Evolutionary conservation across 2,329 filamentous ascomycete genomes (phyloP), one percentile per base, ranked within the genome.

Genomic region (Cytospora paraplurivora): DNA sequence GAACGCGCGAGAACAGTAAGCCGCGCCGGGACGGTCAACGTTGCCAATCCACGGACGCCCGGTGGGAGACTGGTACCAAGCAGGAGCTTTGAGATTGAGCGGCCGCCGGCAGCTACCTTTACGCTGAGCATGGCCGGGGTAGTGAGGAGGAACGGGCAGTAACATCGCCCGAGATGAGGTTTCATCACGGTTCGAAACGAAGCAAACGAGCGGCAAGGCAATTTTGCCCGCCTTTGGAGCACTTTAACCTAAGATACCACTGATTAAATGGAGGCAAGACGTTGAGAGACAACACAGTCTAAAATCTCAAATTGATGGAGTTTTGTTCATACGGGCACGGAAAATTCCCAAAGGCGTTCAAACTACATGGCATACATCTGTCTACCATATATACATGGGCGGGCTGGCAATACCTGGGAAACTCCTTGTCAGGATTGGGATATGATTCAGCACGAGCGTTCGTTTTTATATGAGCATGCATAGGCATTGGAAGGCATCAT

Each of bases 21-120:
- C 41, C 77, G 84, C 15, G 76, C 76, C 1, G 84, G 84, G 0
- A 77, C 84, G 1, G 84, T 87, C 52, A 86, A 86, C 62, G 82
- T 87, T 1, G 80, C 78, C 0, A 83, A 86, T 62, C 84, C 84
- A 1, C 75, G 81, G 51, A 86, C 83, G 0, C 84, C 84, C 0
- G 83, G 83, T 4, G 79, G 78, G 0, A 75, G 82, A 15, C 71
- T 80, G 21, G 80, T 85, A 62, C 81, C 83, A 1, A 86, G 84
- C 67, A 74, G 84, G 61, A 87, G 84, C 69, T 68, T 86, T 68
- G 84, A 87, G 66, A 81, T 87, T 51, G 72, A 79, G 34, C 75
- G 84, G 44, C 79, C 80, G 0, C 67, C 72, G 77, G 68, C 62
- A 77, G 68, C 62, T 1, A 68, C 73, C 49, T 67, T 67, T 38